phyloP scores from a whole-genome alignment of 2,329 filamentous ascomycete species.

The Pseudogymnoascus sp. region DNA sequence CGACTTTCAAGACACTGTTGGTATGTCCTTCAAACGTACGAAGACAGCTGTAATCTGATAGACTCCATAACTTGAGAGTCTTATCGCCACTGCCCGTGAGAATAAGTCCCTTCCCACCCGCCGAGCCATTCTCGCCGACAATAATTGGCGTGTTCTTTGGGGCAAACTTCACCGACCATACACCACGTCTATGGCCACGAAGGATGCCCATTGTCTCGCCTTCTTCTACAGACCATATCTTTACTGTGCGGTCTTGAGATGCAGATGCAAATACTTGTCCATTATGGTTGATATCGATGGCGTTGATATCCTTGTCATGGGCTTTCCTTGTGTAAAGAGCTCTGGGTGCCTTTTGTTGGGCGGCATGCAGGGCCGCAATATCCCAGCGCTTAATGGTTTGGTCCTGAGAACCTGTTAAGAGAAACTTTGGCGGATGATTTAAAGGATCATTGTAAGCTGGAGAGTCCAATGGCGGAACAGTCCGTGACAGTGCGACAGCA shows the following conservation, averaged over 20 bases:
- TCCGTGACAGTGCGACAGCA: constrained; percentile 74
- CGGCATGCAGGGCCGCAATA: constrained; percentile 44
- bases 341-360: constrained; percentile 46
- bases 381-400: constrained; percentile 95
- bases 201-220: constrained; percentile 88
- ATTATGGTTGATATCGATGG: constrained; percentile 69
- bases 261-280: constrained; percentile 86
- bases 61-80: constrained; percentile 89
- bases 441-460: constrained; percentile 65
- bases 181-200: constrained; percentile 84
- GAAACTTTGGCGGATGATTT: constrained; percentile 69
- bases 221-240: constrained; percentile 88
- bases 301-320: constrained; percentile 98
- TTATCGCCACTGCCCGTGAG: constrained; percentile 93
- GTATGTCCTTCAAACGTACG: constrained; percentile 94
- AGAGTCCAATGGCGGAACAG: constrained; percentile 57
- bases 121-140: constrained; percentile 61
- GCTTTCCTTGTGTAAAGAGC: constrained; percentile 86
- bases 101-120: constrained; percentile 71
- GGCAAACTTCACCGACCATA: constrained; percentile 91
- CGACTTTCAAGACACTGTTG: constrained; percentile 87
- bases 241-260: constrained; percentile 92
- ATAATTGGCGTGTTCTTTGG: constrained; percentile 68
- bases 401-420: constrained; percentile 91
- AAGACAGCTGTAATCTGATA: constrained; percentile 85